Base-by-base conservation (phyloP, 148 eudicot species). In the Camellia japonica region DNA sequence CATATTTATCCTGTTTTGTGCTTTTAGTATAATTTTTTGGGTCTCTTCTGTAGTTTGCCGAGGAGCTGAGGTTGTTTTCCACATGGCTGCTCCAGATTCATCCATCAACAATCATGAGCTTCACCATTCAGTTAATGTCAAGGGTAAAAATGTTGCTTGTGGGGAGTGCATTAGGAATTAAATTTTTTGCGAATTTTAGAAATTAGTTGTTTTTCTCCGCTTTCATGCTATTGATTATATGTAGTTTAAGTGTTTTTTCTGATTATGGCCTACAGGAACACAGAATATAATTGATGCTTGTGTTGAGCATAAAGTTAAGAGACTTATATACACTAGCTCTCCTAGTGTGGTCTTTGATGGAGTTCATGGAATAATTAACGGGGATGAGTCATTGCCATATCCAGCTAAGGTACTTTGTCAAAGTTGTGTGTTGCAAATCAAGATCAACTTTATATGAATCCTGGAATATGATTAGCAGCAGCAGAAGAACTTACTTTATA, bases 81-180 rank as follows among this genome's bases (percentile, higher is more conserved):
- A 95, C 86, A 92, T 95, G 98, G 98, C 99, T 30, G 97, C 99
- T 51, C 99, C 99, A 14, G 94, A 95, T 89, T 95, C 99, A 72
- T 95, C 99, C 54, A 93, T 95, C 71, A 95, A 95, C 79, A 95
- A 91, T 84, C 79, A 90, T 61, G 81, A 92, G 68, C 95, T 95
- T 68, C 99, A 95, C 18, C 73, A 87, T 77, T 86, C 99, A 38
- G 98, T 95, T 69, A 95, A 93, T 82, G 98, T 95, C 46, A 82
- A 87, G 88, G 99, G 99, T 95, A 59, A 84, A 75, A 61, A 20
- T 65, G 56, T 55, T 74, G 15, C 13, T 68, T 52, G 0, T 16
- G 19, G 14, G 41, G 12, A 55, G 68, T 11, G 61, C 8, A 42
- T 69, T 47, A 0, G 16, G 16, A 8, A 12, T 41, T 66, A 41